Evolutionary conservation across 148 eudicot genomes (phyloP).

Genomic region (Tetragonia tetragonoides): DNA sequence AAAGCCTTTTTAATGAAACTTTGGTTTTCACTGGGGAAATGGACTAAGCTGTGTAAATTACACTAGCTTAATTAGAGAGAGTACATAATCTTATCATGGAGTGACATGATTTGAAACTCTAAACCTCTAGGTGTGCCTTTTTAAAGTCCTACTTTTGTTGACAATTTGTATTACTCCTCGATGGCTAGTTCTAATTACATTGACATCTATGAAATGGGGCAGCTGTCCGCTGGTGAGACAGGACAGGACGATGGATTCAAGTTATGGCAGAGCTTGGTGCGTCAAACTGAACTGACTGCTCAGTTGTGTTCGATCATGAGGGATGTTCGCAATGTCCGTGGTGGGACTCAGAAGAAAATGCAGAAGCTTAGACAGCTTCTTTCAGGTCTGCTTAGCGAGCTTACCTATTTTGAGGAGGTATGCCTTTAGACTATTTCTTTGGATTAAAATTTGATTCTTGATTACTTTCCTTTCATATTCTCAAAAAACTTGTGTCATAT

Average conservation of each 20-base stretch:
- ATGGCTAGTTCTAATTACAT: conserved; percentile 8
- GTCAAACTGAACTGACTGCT: conserved; percentile 95
- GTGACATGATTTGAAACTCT: background rate
- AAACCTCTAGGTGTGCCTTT: background rate
- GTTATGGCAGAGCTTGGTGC: conserved; percentile 97
- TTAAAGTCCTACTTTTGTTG: background rate
- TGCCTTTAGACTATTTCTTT: background rate
- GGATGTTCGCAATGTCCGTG: conserved; percentile 87
- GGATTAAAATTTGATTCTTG: background rate
- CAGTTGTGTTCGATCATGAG: conserved; percentile 89
- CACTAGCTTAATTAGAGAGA: background rate
- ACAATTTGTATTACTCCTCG: background rate
- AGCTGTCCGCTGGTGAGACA: conserved; percentile 61
- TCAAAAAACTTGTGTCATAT: background rate
- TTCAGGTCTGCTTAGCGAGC: conserved; percentile 94
- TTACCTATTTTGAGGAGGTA: conserved; percentile 97
- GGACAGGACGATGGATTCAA: conserved; percentile 85
- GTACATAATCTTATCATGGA: background rate
- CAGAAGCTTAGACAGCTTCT: conserved; percentile 98
- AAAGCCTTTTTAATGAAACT: background rate
- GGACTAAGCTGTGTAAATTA: background rate
- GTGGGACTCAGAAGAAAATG: conserved; percentile 91
- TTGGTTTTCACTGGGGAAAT: background rate
- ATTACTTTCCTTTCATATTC: background rate
- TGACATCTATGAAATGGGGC: conserved; percentile 21